phyloP scores from a whole-genome alignment of 208 protist genomes.

The Crithidia expoeki region DNA sequence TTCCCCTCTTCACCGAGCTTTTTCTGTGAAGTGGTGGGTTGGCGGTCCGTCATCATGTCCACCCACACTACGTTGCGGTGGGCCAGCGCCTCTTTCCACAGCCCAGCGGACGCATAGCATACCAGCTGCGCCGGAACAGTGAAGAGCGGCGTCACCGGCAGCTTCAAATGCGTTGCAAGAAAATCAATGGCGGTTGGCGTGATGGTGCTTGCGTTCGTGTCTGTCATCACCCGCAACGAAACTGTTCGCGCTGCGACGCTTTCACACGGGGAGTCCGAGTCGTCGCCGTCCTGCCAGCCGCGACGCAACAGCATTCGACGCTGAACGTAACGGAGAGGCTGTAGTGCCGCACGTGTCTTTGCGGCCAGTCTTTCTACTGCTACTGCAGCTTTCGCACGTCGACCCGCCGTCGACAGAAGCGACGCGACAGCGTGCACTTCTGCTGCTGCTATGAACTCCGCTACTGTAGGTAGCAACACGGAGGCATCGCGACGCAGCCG shows the following conservation, averaged over 20 bases:
- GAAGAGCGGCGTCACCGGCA: slow-evolving; percentile 16
- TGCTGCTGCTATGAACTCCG: neutral
- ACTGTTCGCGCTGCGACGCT: neutral
- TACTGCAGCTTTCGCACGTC: too few species aligned
- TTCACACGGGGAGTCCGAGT: slow-evolving; percentile 9
- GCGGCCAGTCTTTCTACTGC: neutral
- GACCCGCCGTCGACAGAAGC: neutral
- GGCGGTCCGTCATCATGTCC: slow-evolving; percentile 39
- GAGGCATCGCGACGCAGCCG: neutral
- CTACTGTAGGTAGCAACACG: slow-evolving; percentile 5
- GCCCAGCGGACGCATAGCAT: slow-evolving; percentile 21
- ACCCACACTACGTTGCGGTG: slow-evolving; percentile 41
- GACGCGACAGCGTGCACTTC: neutral
- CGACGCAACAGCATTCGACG: slow-evolving; percentile 8
- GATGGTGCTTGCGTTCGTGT: neutral
- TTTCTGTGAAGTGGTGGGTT: slow-evolving; percentile 10
- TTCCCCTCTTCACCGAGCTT: slow-evolving; percentile 23
- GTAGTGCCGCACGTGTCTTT: neutral
- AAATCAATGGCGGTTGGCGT: neutral
- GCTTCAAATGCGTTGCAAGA: neutral
- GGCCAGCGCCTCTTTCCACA: slow-evolving; percentile 43
- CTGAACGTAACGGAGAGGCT: neutral
- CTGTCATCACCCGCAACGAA: too few species aligned
- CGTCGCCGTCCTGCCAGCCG: neutral
- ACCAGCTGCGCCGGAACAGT: slow-evolving; percentile 16